Conservation (phyloP, 108 stramenopile genomes). For the Nitzschia putrida region DNA sequence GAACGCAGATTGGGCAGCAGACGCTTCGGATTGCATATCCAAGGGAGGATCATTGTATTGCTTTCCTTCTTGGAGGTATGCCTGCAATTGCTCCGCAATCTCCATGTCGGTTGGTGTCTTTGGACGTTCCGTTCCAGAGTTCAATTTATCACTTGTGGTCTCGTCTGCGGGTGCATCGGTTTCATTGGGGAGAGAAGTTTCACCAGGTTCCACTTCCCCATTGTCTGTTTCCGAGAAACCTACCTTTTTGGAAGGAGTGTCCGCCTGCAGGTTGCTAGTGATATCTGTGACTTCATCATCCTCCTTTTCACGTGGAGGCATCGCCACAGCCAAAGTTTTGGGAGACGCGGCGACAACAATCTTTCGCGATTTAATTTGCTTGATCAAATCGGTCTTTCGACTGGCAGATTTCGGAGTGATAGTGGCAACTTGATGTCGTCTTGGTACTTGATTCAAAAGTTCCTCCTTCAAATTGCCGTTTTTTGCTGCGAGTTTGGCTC, state of each 20-base stretch:
- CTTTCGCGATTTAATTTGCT: slow-evolving; percentile 1
- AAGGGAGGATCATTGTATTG: slow-evolving; percentile 15
- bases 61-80: neutral
- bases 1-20: slow-evolving; percentile 12
- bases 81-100: slow-evolving; percentile 1
- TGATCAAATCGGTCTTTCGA: slow-evolving; percentile 7
- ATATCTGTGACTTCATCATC: too few species aligned
- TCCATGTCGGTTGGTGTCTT: neutral
- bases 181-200: neutral
- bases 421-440: neutral
- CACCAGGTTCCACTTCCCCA: too few species aligned
- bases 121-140: too few species aligned
- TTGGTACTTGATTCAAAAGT: neutral
- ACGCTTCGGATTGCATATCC: slow-evolving; percentile 19
- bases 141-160: too few species aligned
- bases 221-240: too few species aligned
- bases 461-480: neutral
- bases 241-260: too few species aligned
- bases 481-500: neutral
- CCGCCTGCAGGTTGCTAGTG: too few species aligned
- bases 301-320: too few species aligned
- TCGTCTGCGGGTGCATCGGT: neutral
- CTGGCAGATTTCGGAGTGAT: neutral
- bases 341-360: neutral
- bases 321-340: too few species aligned